Evolutionary conservation across 169 alveolate genomes (phyloP).

Genomic region (Babesia ovata): DNA sequence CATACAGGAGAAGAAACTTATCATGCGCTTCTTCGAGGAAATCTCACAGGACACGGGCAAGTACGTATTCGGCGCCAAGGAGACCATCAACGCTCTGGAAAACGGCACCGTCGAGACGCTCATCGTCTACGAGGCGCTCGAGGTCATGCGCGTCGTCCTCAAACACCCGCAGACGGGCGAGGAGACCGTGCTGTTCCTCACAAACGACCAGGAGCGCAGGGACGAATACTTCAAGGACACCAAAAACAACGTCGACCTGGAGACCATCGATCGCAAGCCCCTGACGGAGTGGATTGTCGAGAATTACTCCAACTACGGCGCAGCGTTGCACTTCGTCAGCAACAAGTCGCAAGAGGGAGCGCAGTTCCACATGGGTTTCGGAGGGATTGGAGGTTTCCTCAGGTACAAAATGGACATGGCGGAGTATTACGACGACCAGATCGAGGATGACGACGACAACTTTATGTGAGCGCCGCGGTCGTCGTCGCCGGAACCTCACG

Average conservation of each 20-base stretch:
- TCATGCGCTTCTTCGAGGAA: constrained; percentile 94
- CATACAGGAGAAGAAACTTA: constrained; percentile 88
- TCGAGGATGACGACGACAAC: constrained; percentile 69
- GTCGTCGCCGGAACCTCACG: neutral
- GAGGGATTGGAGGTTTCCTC: constrained; percentile 99
- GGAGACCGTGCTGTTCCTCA: constrained; percentile 68
- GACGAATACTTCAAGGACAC: constrained; percentile 72
- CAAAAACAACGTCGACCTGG: constrained; percentile 87
- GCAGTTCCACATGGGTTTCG: constrained; percentile 97
- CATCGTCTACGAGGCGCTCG: constrained; percentile 93
- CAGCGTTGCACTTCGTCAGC: constrained; percentile 93
- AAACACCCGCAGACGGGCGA: constrained; percentile 83
- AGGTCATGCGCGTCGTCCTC: constrained; percentile 79
- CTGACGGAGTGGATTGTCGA: constrained; percentile 97
- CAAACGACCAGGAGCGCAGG: constrained; percentile 61
- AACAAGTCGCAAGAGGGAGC: constrained; percentile 98
- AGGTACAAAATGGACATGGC: constrained; percentile 92
- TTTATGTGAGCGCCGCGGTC: constrained; percentile 45
- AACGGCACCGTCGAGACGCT: constrained; percentile 94
- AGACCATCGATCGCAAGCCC: constrained; percentile 87
- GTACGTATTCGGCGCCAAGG: constrained; percentile 95
- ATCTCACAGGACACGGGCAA: constrained; percentile 98
- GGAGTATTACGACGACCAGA: constrained; percentile 69
- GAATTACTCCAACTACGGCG: constrained; percentile 93
- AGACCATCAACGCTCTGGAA: constrained; percentile 92